Conservation (phyloP, 1,284 basidiomycete species). For the Paramarasmius palmivorus region DNA sequence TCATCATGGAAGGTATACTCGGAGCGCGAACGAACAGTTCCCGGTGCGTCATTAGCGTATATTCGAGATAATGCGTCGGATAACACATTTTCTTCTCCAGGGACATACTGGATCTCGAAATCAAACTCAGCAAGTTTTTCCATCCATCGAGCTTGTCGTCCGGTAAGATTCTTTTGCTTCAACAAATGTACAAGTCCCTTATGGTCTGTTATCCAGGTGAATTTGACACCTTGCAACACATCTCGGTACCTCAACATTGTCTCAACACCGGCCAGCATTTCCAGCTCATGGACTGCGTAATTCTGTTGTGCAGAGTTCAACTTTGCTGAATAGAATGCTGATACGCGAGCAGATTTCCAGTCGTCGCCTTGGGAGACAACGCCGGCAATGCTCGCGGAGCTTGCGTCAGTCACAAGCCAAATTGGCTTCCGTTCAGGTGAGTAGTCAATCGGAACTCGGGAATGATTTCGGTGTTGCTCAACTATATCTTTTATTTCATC, state of each 20-base stretch:
- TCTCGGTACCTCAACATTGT: conserved; percentile 24
- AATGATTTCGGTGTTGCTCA: conserved; percentile 11
- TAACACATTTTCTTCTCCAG: neutral
- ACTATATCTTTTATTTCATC: conserved; percentile 24
- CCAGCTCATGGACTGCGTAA: conserved; percentile 25
- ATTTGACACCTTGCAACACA: conserved; percentile 23
- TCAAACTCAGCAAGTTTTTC: conserved; percentile 20
- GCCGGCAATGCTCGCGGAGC: conserved; percentile 19
- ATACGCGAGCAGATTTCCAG: conserved; percentile 16
- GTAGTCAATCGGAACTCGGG: conserved; percentile 23
- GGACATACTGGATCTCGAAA: conserved; percentile 8
- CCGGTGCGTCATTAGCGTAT: conserved; percentile 20
- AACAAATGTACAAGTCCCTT: conserved; percentile 25
- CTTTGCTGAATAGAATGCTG: conserved; percentile 32
- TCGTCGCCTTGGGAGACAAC: conserved; percentile 22
- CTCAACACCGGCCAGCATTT: conserved; percentile 28
- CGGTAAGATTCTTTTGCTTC: conserved; percentile 23
- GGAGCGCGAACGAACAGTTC: conserved; percentile 5
- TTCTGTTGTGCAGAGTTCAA: conserved; percentile 21
- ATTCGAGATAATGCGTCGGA: conserved; percentile 22
- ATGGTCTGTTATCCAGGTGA: conserved; percentile 33
- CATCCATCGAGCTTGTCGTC: conserved; percentile 27
- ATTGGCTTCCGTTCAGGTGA: conserved; percentile 12
- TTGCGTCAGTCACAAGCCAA: conserved; percentile 25
- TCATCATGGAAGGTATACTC: conserved; percentile 18